phyloP scores from a whole-genome alignment of 352 stramenopile species.

The Phytophthora brassicae region DNA sequence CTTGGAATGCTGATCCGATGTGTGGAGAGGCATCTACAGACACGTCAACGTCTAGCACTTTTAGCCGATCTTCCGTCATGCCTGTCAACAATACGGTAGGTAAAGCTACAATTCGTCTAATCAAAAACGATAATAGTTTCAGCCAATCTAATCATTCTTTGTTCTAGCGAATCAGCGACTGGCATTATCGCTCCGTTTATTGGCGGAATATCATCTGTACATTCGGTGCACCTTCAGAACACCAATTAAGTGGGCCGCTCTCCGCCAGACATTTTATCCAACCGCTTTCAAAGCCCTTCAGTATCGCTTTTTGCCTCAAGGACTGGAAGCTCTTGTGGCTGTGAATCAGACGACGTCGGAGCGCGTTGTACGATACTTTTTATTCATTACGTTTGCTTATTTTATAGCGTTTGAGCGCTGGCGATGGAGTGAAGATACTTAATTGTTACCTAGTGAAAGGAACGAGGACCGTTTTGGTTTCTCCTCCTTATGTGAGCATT shows the following conservation, averaged over 20 bases:
- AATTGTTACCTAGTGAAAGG: slow-evolving; percentile 49
- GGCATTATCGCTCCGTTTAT: too few relatives aligned
- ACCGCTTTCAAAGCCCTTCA: slow-evolving; percentile 11
- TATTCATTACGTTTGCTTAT: neutral
- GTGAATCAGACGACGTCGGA: neutral
- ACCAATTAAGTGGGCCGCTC: too few relatives aligned
- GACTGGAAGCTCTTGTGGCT: neutral
- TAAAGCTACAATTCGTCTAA: neutral
- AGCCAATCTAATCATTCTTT: too few relatives aligned
- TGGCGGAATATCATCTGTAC: too few relatives aligned
- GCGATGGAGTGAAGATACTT: slow-evolving; percentile 59
- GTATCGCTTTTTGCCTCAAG: slow-evolving; percentile 14
- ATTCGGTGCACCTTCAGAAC: too few relatives aligned
- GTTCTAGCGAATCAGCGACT: slow-evolving; percentile 1
- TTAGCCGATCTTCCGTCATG: slow-evolving; percentile 25
- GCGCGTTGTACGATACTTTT: neutral
- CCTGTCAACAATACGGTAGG: too few relatives aligned
- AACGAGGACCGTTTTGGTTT: slow-evolving; percentile 47
- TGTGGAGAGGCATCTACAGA: slow-evolving; percentile 12
- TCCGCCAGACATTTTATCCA: too few relatives aligned
- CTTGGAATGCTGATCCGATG: neutral
- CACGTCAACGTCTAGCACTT: slow-evolving; percentile 24
- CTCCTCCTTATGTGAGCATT: slow-evolving; percentile 55
- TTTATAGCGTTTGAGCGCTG: slow-evolving; percentile 3
- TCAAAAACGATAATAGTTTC: neutral